Evolutionary conservation across 2,329 filamentous ascomycete species (phyloP), one percentile per base, ranked within the genome.

Genomic region (Aplosporella prunicola): DNA sequence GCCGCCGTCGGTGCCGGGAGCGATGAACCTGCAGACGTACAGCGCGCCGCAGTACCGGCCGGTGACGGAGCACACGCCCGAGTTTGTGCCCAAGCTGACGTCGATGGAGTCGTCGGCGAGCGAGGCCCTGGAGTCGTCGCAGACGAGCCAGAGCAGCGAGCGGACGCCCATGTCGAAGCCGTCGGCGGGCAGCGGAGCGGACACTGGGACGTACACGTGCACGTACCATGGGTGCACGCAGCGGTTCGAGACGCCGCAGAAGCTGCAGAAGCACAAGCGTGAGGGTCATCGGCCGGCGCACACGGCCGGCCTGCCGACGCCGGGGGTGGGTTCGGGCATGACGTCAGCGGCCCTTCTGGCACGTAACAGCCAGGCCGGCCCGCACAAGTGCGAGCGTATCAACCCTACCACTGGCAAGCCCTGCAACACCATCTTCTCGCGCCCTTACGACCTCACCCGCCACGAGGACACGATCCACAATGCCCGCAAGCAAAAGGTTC

Each of bases 381-480:
- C 91, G 20, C 91, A 96, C 66, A 81, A 80, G 51, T 98, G 91
- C 61, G 83, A 88, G 53, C 78, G 88, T 47, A 85, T 89, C 63
- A 96, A 96, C 61, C 89, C 89, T 2, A 89, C 84, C 46, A 96
- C 91, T 0, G 85, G 86, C 45, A 95, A 95, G 65, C 82, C 87
- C 0, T 96, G 91, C 72, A 89, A 85, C 57, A 93, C 87, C 0
- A 71, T 94, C 37, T 96, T 98, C 62, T 95, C 89, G 1, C 72
- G 91, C 14, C 91, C 91, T 2, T 98, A 98, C 68, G 91, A 98
- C 60, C 71, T 98, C 35, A 98, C 91, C 0, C 74, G 91, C 15
- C 91, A 98, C 56, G 91, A 98, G 59, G 89, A 95, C 48, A 96
- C 91, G 0, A 96, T 96, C 46, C 91, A 96, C 71, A 95, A 95